phyloP scores from a whole-genome alignment of 2,329 filamentous ascomycete genomes.

The Calonectria multiphialidica region DNA sequence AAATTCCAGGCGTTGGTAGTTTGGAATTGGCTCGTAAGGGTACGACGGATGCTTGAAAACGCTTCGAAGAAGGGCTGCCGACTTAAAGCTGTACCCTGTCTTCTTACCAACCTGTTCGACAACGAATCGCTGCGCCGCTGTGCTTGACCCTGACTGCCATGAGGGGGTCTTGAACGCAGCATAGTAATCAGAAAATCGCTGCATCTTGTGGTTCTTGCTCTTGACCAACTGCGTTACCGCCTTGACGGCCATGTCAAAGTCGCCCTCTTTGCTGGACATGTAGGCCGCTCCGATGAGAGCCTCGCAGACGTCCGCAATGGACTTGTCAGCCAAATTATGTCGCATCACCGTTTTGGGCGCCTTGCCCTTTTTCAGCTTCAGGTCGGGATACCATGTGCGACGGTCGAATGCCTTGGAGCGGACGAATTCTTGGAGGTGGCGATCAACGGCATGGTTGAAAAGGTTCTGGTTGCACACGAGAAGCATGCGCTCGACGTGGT shows the following conservation, averaged over 20 bases:
- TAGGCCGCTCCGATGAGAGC: slow-evolving; percentile 91
- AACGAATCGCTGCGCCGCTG: slow-evolving; percentile 77
- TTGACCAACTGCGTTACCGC: slow-evolving; percentile 79
- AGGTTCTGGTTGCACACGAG: slow-evolving; percentile 94
- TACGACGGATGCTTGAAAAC: slow-evolving; percentile 92
- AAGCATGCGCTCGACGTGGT: slow-evolving; percentile 91
- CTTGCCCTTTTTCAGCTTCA: slow-evolving; percentile 82
- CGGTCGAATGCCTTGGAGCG: slow-evolving; percentile 86
- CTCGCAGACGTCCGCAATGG: slow-evolving; percentile 93
- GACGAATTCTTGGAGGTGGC: slow-evolving; percentile 79
- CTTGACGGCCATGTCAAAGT: slow-evolving; percentile 70
- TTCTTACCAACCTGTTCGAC: slow-evolving; percentile 72
- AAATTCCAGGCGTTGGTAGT: slow-evolving; percentile 93
- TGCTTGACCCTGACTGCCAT: slow-evolving; percentile 75
- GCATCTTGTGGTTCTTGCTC: slow-evolving; percentile 77
- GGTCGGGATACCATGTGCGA: slow-evolving; percentile 88
- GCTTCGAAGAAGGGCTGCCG: slow-evolving; percentile 81
- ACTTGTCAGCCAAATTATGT: slow-evolving; percentile 86
- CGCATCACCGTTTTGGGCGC: slow-evolving; percentile 55
- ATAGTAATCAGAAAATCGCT: slow-evolving; percentile 79
- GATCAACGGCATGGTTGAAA: slow-evolving; percentile 78
- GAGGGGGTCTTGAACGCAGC: slow-evolving; percentile 74
- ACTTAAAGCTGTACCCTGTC: slow-evolving; percentile 74
- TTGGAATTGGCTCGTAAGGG: slow-evolving; percentile 82
- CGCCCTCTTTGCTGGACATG: slow-evolving; percentile 57